phyloP scores from a whole-genome alignment of 257 asterid genomes.

The Solanum peruvianum region DNA sequence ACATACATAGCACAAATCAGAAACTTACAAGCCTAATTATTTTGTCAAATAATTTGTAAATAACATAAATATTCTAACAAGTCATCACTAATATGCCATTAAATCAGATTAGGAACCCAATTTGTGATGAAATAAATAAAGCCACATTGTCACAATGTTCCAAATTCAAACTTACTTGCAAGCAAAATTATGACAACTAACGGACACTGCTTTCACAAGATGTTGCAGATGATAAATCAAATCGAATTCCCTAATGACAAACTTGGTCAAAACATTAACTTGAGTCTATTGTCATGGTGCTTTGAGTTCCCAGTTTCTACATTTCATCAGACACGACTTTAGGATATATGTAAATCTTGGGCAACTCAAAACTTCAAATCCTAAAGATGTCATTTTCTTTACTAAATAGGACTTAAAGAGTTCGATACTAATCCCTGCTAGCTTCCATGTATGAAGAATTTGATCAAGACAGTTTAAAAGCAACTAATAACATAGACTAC shows the following conservation, averaged over 20 bases:
- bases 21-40: not conserved
- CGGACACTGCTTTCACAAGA: not conserved
- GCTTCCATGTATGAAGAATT: not conserved
- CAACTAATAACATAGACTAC: not conserved
- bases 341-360: not conserved
- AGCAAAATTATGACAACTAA: not conserved
- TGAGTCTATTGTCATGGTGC: constrained; percentile 9
- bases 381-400: not conserved
- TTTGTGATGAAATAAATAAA: not conserved
- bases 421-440: not conserved
- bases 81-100: not conserved
- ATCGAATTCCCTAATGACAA: not conserved
- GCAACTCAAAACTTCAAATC: not conserved
- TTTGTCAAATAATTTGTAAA: not conserved
- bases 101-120: not conserved
- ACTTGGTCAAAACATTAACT: constrained; percentile 8
- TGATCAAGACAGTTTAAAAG: not conserved
- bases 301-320: constrained; percentile 7
- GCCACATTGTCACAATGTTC: not conserved
- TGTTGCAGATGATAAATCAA: not conserved
- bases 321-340: not conserved
- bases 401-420: not conserved
- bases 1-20: not conserved
- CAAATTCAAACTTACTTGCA: not conserved
- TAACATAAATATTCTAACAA: too few species aligned